phyloP scores from a whole-genome alignment of 2,329 filamentous ascomycete genomes.

The Helminthosporium solani region DNA sequence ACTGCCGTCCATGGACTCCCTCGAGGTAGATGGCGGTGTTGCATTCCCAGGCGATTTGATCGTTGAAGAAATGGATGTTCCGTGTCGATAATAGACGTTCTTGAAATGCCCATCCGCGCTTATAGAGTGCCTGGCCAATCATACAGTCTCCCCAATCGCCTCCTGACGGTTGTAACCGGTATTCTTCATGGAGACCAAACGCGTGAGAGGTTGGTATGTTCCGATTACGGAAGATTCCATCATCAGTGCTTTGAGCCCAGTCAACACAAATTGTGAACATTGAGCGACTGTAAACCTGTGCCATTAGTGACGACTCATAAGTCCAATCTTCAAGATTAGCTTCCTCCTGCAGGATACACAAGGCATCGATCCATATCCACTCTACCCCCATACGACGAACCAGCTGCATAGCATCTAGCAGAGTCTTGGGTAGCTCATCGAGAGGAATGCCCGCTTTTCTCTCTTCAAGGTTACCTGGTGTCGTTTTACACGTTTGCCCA shows the following conservation, averaged over 20 bases:
- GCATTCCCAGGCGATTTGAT: slow-evolving; percentile 18
- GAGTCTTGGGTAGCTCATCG: too few species aligned
- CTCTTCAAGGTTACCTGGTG: too few species aligned
- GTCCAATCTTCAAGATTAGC: slow-evolving; percentile 4
- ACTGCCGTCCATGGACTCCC: neutral
- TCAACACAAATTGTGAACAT: slow-evolving; percentile 11
- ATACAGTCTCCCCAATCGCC: neutral
- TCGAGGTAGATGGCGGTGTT: slow-evolving; percentile 3
- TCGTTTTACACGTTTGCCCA: too few species aligned
- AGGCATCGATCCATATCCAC: slow-evolving; percentile 12
- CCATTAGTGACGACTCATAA: slow-evolving; percentile 10
- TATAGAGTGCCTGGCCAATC: neutral
- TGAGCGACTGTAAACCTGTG: slow-evolving; percentile 10
- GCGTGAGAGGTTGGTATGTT: neutral
- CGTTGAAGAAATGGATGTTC: slow-evolving; percentile 10
- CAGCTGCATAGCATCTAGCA: too few species aligned
- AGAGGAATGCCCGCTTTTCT: too few species aligned
- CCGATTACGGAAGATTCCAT: neutral
- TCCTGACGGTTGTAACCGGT: neutral
- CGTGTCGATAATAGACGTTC: slow-evolving; percentile 14
- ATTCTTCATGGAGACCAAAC: neutral
- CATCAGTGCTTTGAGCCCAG: neutral
- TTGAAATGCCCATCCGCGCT: slow-evolving; percentile 5
- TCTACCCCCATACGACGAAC: too few species aligned
- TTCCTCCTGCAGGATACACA: slow-evolving; percentile 14